Conservation (phyloP, 2,329 filamentous ascomycete species). For the Diaporthe sp. region DNA sequence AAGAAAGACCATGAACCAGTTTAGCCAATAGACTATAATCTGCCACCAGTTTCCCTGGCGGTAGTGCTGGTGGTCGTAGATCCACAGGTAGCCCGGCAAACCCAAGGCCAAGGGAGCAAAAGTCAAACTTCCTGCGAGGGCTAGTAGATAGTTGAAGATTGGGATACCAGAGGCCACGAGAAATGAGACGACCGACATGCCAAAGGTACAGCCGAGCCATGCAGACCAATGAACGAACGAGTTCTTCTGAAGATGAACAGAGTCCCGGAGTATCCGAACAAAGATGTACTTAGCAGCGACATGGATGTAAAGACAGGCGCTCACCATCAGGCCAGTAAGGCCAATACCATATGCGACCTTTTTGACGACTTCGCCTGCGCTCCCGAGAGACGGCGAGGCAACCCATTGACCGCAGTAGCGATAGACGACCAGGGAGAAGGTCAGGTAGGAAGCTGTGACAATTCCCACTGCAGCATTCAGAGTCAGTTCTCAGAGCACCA, state of each 20-base stretch:
- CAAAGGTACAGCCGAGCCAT: conserved; percentile 43
- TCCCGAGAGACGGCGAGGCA: conserved; percentile 69
- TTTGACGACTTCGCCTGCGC: conserved; percentile 68
- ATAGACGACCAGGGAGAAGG: conserved; percentile 70
- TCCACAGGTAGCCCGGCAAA: conserved; percentile 27
- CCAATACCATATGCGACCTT: conserved; percentile 71
- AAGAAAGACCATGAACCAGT: conserved; percentile 30
- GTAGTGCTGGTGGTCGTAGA: conserved; percentile 30
- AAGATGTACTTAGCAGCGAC: conserved; percentile 48
- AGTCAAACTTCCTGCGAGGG: conserved; percentile 34
- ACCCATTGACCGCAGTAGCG: conserved; percentile 71
- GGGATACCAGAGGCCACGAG: conserved; percentile 41
- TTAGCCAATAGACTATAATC: conserved; percentile 20
- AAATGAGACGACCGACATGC: conserved; percentile 39
- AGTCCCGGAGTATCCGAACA: conserved; percentile 45
- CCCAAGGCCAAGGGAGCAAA: conserved; percentile 32
- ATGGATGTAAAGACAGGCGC: conserved; percentile 45
- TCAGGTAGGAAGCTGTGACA: conserved; percentile 65
- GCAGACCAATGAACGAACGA: conserved; percentile 43
- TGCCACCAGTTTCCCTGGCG: conserved; percentile 14
- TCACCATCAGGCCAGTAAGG: conserved; percentile 63
- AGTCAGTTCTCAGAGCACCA: too few relatives aligned
- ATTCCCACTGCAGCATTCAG: conserved; percentile 62
- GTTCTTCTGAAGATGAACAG: conserved; percentile 44
- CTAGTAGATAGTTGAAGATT: conserved; percentile 41